These are phyloP conservation scores for Hericium coralloides DNA, from an alignment of 768 basidiomycete genomes.

Conservation along the genomic window DNA sequence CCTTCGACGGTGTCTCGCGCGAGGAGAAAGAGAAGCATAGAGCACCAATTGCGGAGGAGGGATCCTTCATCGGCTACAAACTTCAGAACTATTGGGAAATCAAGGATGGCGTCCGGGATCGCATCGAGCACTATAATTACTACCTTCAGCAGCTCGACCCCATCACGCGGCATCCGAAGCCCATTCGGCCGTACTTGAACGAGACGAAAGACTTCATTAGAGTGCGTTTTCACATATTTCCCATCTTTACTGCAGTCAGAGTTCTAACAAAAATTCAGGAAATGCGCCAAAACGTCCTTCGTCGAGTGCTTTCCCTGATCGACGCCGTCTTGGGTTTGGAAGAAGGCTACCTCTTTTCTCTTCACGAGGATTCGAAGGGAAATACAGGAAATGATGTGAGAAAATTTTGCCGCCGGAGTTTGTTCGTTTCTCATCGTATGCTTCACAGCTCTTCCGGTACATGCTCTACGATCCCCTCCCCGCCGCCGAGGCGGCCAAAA, in stretches of 20 bases:
- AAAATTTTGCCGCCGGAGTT: neutral
- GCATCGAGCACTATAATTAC: slow-evolving; percentile 28
- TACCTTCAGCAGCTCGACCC: slow-evolving; percentile 26
- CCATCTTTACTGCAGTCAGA: neutral
- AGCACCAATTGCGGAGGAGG: slow-evolving; percentile 26
- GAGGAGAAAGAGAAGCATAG: slow-evolving; percentile 24
- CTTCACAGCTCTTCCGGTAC: slow-evolving; percentile 22
- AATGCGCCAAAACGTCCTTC: slow-evolving; percentile 23
- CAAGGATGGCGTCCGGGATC: slow-evolving; percentile 26
- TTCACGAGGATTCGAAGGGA: slow-evolving; percentile 21
- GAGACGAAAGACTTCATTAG: slow-evolving; percentile 25
- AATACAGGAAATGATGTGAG: slow-evolving; percentile 20
- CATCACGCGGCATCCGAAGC: slow-evolving; percentile 20
- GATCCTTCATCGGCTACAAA: slow-evolving; percentile 29
- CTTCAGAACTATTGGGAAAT: slow-evolving; percentile 29
- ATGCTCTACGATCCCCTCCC: slow-evolving; percentile 30
- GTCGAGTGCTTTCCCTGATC: slow-evolving; percentile 21
- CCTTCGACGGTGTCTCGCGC: slow-evolving; percentile 23
- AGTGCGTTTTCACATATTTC: neutral
- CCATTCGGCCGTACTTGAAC: slow-evolving; percentile 22
- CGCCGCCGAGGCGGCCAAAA: slow-evolving; percentile 20
- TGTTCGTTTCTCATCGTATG: neutral
- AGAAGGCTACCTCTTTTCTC: slow-evolving; percentile 25
- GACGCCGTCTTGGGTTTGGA: slow-evolving; percentile 24
- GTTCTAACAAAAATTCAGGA: slow-evolving; percentile 8